phyloP scores from a whole-genome alignment of 1,284 basidiomycete genomes.

The Trichosporon coremiiforme region DNA sequence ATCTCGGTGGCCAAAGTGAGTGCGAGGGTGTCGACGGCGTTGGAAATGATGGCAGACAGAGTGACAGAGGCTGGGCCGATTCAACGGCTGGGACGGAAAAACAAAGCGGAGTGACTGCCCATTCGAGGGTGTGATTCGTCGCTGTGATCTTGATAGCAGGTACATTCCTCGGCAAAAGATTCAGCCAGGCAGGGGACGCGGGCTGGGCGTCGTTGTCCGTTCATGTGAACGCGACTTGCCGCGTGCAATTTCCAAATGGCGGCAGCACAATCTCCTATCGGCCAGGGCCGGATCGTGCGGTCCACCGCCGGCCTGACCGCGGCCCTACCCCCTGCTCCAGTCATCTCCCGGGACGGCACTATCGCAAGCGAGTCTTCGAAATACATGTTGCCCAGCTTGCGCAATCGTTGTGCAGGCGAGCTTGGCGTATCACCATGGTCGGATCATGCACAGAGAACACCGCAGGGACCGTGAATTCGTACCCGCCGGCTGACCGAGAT shows the following conservation, averaged over 20 bases:
- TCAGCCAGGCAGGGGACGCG: background rate
- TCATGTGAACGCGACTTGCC: background rate
- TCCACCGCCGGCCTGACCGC: background rate
- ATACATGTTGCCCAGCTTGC: background rate
- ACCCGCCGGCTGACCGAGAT: conserved; percentile 7
- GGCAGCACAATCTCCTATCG: conserved; percentile 11
- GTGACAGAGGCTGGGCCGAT: background rate
- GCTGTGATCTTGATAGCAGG: conserved; percentile 9
- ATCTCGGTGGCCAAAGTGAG: background rate
- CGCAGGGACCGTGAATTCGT: background rate
- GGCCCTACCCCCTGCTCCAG: background rate
- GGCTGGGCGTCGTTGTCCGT: background rate
- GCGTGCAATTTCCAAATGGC: background rate
- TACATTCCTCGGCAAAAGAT: conserved; percentile 19
- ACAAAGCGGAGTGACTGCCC: conserved; percentile 4
- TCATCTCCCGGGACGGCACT: background rate
- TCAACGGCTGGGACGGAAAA: background rate
- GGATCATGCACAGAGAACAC: background rate
- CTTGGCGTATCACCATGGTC: conserved; percentile 3
- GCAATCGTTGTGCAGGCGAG: background rate
- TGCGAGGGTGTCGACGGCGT: background rate
- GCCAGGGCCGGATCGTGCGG: background rate
- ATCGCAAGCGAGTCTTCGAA: background rate
- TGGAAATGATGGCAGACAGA: background rate
- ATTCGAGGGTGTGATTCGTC: background rate